These are phyloP conservation scores for Thalassiosira profunda DNA, from an alignment of 108 stramenopile species.

Conservation along the genomic window DNA sequence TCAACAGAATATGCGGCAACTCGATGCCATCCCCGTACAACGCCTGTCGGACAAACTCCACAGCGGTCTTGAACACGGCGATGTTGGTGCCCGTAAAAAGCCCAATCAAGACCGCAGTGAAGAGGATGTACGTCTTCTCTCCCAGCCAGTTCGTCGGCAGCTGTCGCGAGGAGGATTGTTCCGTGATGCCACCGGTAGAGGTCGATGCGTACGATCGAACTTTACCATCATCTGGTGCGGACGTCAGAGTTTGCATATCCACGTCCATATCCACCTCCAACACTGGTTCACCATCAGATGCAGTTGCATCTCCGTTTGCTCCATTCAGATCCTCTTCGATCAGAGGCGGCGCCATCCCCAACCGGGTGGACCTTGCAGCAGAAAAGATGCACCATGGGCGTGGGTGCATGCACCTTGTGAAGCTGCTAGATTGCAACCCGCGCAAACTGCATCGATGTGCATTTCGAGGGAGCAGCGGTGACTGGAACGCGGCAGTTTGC, in stretches of 20 bases:
- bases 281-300: background rate
- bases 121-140: conserved; percentile 49
- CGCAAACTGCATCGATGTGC: too few relatives aligned
- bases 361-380: too few relatives aligned
- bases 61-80: conserved; percentile 73
- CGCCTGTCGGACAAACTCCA: conserved; percentile 58
- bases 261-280: background rate
- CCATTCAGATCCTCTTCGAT: background rate
- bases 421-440: too few relatives aligned
- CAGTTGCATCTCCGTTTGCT: background rate
- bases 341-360: conserved; percentile 1
- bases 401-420: too few relatives aligned
- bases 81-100: conserved; percentile 62
- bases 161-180: background rate
- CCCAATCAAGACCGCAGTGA: conserved; percentile 69
- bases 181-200: too few relatives aligned
- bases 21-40: conserved; percentile 49
- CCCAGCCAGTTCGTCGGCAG: conserved; percentile 49
- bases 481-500: too few relatives aligned
- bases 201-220: background rate
- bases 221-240: background rate
- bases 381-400: too few relatives aligned
- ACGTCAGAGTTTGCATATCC: background rate
- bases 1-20: conserved; percentile 11
- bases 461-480: too few relatives aligned